Evolutionary conservation across 2,329 filamentous ascomycete genomes (phyloP), one percentile per base, ranked within the genome.

Genomic region (Parastagonospora nodorum): DNA sequence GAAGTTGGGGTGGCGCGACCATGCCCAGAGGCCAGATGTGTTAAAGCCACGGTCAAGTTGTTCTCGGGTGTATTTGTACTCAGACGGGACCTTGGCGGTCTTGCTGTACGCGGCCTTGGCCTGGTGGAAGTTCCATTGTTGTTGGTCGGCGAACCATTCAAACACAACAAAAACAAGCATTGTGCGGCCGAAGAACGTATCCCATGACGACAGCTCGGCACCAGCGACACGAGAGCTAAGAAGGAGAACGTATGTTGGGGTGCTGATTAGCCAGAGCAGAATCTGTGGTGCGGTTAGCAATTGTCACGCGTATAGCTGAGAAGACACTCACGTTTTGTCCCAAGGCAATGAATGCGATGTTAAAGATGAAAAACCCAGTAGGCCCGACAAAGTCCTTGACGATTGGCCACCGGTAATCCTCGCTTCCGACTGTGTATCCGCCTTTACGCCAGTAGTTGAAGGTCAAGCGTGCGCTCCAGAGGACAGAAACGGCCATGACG

Each of bases 401-500:
- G 48, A 92, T 85, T 49, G 82, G 80, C 93, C 94, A 99, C 76
- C 94, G 84, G 74, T 99, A 99, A 74, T 99, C 94, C 75, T 99
- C 93, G 12, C 89, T 92, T 32, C 94, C 93, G 57, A 92, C 80
- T 12, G 82, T 78, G 73, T 99, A 99, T 19, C 94, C 94, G 33
- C 94, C 94, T 73, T 90, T 96, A 51, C 94, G 88, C 87, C 89
- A 96, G 77, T 97, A 99, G 76, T 99, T 99, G 80, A 84, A 97
- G 2, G 93, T 97, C 74, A 99, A 78, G 9, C 94, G 88, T 77
- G 92, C 89, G 74, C 88, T 90, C 94, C 94, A 99, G 8, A 92
- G 63, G 1, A 82, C 74, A 43, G 86, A 88, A 63, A 90, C 86
- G 1, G 86, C 76, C 50, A 92, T 79, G 29, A 92, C 79, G 35